A percentile compares a stretch with the other conserved stretches of the same genome.
These are phyloP conservation scores for Nothomitra cinnamomea DNA, from an alignment of 2,329 filamentous ascomycete genomes.

Conservation along the genomic window DNA sequence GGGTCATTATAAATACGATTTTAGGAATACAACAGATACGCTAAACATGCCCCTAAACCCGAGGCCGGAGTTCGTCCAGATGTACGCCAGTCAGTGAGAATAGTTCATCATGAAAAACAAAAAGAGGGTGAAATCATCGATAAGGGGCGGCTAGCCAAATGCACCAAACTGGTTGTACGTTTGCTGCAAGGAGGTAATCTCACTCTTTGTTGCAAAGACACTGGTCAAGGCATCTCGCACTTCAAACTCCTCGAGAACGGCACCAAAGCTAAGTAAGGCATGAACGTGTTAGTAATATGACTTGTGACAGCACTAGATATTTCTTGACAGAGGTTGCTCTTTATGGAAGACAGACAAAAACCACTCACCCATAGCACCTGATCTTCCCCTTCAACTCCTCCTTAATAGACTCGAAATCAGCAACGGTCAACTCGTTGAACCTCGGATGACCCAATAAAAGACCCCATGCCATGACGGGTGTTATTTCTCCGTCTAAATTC, in stretches of 20 bases:
- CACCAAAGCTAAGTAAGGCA: conserved; percentile 37
- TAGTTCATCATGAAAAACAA: too few species aligned
- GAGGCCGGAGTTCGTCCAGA: too few species aligned
- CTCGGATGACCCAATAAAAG: conserved; percentile 58
- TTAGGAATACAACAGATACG: too few species aligned
- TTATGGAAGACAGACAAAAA: conserved; percentile 2
- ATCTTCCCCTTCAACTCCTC: conserved; percentile 65
- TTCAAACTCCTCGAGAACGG: conserved; percentile 56
- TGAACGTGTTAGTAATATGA: conserved; percentile 4
- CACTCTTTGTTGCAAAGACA: conserved; percentile 43
- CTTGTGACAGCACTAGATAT: background rate
- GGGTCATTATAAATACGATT: too few species aligned
- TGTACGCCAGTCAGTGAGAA: too few species aligned
- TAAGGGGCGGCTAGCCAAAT: too few species aligned
- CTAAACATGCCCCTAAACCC: too few species aligned
- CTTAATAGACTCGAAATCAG: conserved; percentile 56
- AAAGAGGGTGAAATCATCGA: too few species aligned
- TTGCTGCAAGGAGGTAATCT: background rate
- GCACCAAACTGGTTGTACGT: background rate
- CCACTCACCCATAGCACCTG: conserved; percentile 77
- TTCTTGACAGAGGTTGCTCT: background rate
- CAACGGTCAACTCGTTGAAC: conserved; percentile 43
- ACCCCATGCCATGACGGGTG: conserved; percentile 88
- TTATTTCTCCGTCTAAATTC: conserved; percentile 77
- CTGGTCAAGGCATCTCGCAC: conserved; percentile 61